Conservation (phyloP, 2,329 filamentous ascomycete genomes). For the Amylocarpus encephaloides region DNA sequence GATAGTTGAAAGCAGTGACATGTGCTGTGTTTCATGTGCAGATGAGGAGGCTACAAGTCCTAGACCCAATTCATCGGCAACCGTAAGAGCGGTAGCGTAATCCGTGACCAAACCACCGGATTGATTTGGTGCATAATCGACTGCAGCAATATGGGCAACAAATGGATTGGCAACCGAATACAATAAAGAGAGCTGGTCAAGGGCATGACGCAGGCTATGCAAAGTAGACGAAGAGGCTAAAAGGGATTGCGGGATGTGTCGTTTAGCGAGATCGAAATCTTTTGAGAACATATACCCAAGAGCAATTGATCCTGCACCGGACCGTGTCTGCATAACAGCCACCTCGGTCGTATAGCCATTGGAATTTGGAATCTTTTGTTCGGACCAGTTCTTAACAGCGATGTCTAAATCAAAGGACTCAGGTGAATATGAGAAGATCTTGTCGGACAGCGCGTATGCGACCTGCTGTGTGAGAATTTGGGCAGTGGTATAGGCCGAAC, state of each 20-base stretch:
- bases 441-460: constrained; percentile 90
- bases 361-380: constrained; percentile 65
- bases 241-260: constrained; percentile 85
- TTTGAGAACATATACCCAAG: constrained; percentile 97
- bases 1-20: constrained; percentile 81
- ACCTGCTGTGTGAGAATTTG: constrained; percentile 95
- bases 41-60: constrained; percentile 80
- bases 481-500: constrained; percentile 86
- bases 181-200: constrained; percentile 87
- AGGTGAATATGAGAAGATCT: constrained; percentile 94
- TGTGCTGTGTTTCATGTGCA: constrained; percentile 89
- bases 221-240: constrained; percentile 80
- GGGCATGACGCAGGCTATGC: constrained; percentile 68
- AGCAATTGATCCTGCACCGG: constrained; percentile 83
- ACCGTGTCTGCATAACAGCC: constrained; percentile 75
- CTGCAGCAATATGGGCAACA: constrained; percentile 84
- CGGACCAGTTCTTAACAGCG: constrained; percentile 72
- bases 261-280: constrained; percentile 88
- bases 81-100: constrained; percentile 71
- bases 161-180: constrained; percentile 91
- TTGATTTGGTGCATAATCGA: constrained; percentile 64
- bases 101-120: constrained; percentile 71
- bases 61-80: constrained; percentile 85
- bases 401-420: constrained; percentile 87
- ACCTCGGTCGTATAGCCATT: constrained; percentile 75